Evolutionary conservation across 2,329 filamentous ascomycete species (phyloP).

Genomic region (Albophoma yamanashiensis): DNA sequence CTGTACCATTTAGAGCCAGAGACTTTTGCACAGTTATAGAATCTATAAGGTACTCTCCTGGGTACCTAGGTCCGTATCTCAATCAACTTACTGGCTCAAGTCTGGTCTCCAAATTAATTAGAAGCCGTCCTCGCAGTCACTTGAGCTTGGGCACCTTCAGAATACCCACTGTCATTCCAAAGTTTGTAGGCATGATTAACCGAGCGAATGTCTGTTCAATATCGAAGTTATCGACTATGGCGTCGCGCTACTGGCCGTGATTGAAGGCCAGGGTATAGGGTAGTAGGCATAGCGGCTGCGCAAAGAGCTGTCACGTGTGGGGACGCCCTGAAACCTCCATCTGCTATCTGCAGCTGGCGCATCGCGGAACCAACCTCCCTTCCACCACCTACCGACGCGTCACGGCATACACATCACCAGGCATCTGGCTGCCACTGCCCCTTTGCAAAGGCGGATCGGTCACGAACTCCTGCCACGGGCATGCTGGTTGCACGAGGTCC

Average conservation of each 20-base stretch:
- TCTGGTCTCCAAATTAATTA: background rate
- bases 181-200: background rate
- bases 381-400: background rate
- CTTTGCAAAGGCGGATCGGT: background rate
- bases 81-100: no score
- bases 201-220: background rate
- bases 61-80: no score
- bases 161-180: background rate
- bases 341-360: conserved; percentile 6
- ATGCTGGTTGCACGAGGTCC: background rate
- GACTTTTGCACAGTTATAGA: background rate
- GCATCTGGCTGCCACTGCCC: background rate
- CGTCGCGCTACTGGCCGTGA: background rate
- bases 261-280: background rate
- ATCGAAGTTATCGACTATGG: background rate
- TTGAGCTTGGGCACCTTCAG: background rate
- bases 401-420: background rate
- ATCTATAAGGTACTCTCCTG: no score
- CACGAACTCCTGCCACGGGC: background rate
- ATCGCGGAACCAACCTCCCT: conserved; percentile 6
- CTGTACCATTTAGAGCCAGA: background rate
- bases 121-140: background rate
- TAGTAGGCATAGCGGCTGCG: background rate
- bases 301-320: background rate
- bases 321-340: background rate